Evolutionary conservation across 441 rosid genomes (phyloP).

Genomic region (Melastoma candidum): DNA sequence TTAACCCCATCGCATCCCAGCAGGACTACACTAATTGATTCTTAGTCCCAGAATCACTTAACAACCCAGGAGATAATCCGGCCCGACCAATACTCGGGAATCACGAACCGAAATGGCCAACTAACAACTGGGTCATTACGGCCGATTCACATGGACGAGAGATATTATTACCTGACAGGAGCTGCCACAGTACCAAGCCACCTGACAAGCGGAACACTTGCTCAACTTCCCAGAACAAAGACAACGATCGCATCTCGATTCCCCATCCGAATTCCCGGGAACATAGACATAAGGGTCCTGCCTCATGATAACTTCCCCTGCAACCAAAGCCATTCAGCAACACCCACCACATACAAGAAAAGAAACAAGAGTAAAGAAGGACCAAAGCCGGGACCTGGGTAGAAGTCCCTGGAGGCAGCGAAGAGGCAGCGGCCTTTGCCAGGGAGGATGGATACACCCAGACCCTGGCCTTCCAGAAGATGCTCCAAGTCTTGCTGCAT

Average conservation of each 20-base stretch:
- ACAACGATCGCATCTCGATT: slow-evolving; percentile 62
- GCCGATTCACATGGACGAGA: background rate
- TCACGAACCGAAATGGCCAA: no score
- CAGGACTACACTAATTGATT: no score
- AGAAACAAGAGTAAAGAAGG: slow-evolving; percentile 5
- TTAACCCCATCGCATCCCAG: no score
- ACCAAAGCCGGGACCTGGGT: slow-evolving; percentile 39
- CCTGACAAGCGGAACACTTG: slow-evolving; percentile 73
- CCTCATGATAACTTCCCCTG: slow-evolving; percentile 73
- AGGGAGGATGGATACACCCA: slow-evolving; percentile 31
- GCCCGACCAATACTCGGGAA: no score
- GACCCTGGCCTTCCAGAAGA: slow-evolving; percentile 34
- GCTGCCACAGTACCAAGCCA: slow-evolving; percentile 73
- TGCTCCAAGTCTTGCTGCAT: slow-evolving; percentile 50
- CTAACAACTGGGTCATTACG: background rate
- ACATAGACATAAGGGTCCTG: slow-evolving; percentile 76
- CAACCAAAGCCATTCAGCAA: slow-evolving; percentile 1
- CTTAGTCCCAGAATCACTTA: no score
- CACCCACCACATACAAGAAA: background rate
- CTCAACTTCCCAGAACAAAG: slow-evolving; percentile 44
- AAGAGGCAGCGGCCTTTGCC: slow-evolving; percentile 68
- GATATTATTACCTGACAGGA: slow-evolving; percentile 52
- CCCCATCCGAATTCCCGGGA: slow-evolving; percentile 41
- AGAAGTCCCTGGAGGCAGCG: slow-evolving; percentile 37
- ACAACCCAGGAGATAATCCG: no score